phyloP scores from a whole-genome alignment of 306 rosid genomes.

The Citrullus amarus region DNA sequence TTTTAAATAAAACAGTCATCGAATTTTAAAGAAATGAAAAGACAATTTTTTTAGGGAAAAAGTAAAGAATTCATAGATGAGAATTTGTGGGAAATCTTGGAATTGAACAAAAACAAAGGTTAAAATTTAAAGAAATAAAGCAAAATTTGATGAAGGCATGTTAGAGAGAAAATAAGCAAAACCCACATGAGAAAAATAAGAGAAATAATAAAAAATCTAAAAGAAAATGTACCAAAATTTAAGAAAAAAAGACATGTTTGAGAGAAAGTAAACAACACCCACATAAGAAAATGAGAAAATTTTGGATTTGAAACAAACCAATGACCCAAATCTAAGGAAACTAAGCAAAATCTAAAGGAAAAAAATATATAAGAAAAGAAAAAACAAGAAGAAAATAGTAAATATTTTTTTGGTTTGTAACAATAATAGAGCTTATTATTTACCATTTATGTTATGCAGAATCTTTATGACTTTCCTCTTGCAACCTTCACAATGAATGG shows the following conservation, averaged over 20 bases:
- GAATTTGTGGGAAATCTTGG: background rate
- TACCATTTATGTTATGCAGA: conserved; percentile 59
- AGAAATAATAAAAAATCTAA: background rate
- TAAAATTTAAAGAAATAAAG: background rate
- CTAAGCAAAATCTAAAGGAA: background rate
- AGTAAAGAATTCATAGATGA: background rate
- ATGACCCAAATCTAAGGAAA: background rate
- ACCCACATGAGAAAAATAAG: background rate
- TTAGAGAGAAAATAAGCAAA: background rate
- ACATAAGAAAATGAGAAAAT: background rate
- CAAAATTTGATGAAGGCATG: background rate
- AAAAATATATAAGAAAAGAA: too few species aligned
- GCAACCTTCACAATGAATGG: conserved; percentile 79
- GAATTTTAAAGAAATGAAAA: background rate
- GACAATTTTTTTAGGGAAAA: background rate
- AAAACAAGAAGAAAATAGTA: background rate
- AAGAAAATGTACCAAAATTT: background rate
- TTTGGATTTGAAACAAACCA: background rate
- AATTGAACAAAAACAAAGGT: background rate
- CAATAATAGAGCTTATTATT: background rate
- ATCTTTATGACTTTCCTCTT: conserved; percentile 43
- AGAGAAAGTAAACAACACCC: background rate
- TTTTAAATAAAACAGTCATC: background rate
- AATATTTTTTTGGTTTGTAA: background rate
- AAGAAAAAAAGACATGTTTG: background rate